Percentiles rank a stretch among this genome's conserved stretches.
These are phyloP conservation scores for Suhomyces sp. DNA, from an alignment of 805 yeast species.

Conservation along the genomic window DNA sequence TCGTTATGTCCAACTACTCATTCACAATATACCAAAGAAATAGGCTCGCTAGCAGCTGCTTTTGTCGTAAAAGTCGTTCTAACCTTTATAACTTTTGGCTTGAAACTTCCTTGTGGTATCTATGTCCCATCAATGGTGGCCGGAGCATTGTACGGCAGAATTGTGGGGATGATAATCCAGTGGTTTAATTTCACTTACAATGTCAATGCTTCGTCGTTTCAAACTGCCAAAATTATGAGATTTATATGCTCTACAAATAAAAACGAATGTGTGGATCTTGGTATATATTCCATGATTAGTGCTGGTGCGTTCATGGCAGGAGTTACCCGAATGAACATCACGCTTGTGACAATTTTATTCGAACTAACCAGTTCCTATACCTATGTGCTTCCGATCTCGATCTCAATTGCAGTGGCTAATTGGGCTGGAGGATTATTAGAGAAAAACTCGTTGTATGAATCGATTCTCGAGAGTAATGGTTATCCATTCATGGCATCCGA, in stretches of 20 bases:
- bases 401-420: slow-evolving; percentile 54
- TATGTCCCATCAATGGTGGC: slow-evolving; percentile 64
- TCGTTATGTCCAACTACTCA: slow-evolving; percentile 28
- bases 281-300: slow-evolving; percentile 53
- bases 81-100: slow-evolving; percentile 54
- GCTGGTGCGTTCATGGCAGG: slow-evolving; percentile 61
- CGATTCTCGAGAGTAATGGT: slow-evolving; percentile 44
- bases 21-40: slow-evolving; percentile 27
- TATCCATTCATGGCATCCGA: slow-evolving; percentile 52
- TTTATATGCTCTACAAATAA: slow-evolving; percentile 14
- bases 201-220: neutral
- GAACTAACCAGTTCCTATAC: slow-evolving; percentile 57
- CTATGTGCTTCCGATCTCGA: slow-evolving; percentile 55
- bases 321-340: slow-evolving; percentile 53
- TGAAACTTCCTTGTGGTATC: slow-evolving; percentile 58
- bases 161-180: slow-evolving; percentile 44
- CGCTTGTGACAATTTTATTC: slow-evolving; percentile 49
- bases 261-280: slow-evolving; percentile 40
- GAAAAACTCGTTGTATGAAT: slow-evolving; percentile 49
- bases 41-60: slow-evolving; percentile 37
- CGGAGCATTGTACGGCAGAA: slow-evolving; percentile 58
- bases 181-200: slow-evolving; percentile 25
- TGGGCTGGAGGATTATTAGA: slow-evolving; percentile 55
- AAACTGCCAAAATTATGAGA: slow-evolving; percentile 7
- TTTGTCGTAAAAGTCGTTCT: slow-evolving; percentile 43